Conservation (phyloP, 345 rosid genomes). For the Erucastrum elatum region DNA sequence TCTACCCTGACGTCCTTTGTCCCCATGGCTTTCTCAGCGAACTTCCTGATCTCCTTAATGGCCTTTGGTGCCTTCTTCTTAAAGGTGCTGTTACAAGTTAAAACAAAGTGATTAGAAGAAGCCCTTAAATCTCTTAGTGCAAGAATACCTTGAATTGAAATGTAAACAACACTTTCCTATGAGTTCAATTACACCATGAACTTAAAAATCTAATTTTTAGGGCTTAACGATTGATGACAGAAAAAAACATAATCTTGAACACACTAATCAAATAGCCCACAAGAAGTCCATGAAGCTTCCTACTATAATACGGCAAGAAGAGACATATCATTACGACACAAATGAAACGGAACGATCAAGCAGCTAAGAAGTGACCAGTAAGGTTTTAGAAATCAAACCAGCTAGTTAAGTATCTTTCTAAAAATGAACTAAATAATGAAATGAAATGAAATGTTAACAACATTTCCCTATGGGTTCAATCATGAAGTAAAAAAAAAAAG, state of each 20-base stretch:
- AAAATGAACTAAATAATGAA: not conserved
- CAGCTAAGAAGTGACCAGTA: too few relatives aligned
- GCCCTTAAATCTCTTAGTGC: not conserved
- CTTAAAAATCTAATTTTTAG: too few relatives aligned
- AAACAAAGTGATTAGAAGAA: not conserved
- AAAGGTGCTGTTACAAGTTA: slow-evolving; percentile 52
- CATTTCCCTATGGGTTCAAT: not conserved
- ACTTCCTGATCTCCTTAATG: slow-evolving; percentile 79
- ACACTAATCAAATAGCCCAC: too few relatives aligned
- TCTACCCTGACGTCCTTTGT: slow-evolving; percentile 73
- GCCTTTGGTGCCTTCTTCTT: slow-evolving; percentile 95
- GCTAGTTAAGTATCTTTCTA: not conserved
- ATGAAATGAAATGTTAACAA: not conserved
- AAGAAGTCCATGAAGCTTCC: too few relatives aligned
- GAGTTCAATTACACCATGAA: not conserved
- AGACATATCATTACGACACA: too few relatives aligned
- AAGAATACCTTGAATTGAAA: not conserved
- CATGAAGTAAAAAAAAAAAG: too few relatives aligned
- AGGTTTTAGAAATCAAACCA: too few relatives aligned
- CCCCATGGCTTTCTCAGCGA: slow-evolving; percentile 74
- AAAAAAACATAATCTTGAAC: too few relatives aligned
- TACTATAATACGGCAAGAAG: too few relatives aligned
- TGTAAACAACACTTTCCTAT: not conserved
- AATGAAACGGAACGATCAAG: too few relatives aligned
- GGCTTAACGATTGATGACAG: too few relatives aligned